A percentile compares a stretch with the other conserved stretches of the same genome.
Evolutionary conservation across 1,284 basidiomycete genomes (phyloP).

Genomic region (Cystobasidium sp.): DNA sequence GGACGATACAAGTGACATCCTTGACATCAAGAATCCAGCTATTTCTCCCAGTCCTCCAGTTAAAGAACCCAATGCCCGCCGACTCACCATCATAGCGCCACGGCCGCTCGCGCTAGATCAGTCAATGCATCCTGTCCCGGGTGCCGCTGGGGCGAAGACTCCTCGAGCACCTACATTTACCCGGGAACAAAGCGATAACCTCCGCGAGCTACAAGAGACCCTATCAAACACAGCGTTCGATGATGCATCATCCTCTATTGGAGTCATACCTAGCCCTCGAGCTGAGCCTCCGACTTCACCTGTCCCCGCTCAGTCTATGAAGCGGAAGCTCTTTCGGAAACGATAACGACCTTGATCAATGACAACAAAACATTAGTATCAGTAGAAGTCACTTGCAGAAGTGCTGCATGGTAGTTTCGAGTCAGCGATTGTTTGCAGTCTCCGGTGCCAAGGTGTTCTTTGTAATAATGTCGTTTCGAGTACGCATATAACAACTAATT

Average conservation of each 20-base stretch:
- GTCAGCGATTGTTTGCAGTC: no score
- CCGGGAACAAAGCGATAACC: slow-evolving; percentile 6
- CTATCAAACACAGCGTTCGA: background rate
- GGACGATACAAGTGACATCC: background rate
- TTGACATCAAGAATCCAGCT: slow-evolving; percentile 3
- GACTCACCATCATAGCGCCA: background rate
- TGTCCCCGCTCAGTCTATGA: background rate
- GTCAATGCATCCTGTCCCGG: background rate
- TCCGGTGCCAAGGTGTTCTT: no score
- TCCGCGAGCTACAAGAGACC: slow-evolving; percentile 3
- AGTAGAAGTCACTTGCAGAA: no score
- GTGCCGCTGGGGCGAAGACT: background rate
- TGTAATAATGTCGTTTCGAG: no score
- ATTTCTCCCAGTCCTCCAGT: background rate
- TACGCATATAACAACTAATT: no score
- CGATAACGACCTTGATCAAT: background rate
- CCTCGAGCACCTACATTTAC: slow-evolving; percentile 23
- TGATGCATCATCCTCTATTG: background rate
- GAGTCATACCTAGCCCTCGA: background rate
- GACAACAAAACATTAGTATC: background rate
- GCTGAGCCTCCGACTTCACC: background rate
- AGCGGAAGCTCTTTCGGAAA: slow-evolving; percentile 13
- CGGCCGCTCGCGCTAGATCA: background rate
- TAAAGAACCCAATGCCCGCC: background rate
- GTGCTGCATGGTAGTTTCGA: no score